Conservation (phyloP, 148 eudicot genomes). For the Silene uniflora region DNA sequence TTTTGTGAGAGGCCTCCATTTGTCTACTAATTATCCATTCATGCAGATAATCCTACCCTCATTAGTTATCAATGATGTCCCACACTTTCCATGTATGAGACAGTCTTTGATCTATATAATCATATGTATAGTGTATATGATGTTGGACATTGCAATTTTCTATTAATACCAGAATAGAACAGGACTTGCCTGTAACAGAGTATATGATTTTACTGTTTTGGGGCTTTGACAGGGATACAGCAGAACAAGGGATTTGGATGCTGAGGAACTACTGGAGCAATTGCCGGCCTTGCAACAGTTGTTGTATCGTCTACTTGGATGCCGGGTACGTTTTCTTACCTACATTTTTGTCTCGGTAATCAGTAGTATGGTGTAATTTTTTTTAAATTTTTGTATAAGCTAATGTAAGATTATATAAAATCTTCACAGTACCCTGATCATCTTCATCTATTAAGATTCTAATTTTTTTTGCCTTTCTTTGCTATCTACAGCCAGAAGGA, state of each 20-base stretch:
- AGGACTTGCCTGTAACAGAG: background rate
- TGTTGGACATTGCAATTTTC: background rate
- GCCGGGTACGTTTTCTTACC: slow-evolving; percentile 58
- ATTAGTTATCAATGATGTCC: background rate
- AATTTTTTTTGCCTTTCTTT: slow-evolving; percentile 13
- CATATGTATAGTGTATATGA: background rate
- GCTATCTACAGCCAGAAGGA: slow-evolving; percentile 80
- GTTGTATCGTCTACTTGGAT: slow-evolving; percentile 81
- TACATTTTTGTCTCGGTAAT: background rate
- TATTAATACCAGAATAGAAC: background rate
- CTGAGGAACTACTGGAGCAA: slow-evolving; percentile 83
- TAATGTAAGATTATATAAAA: background rate
- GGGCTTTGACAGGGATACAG: slow-evolving; percentile 62
- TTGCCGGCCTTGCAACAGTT: slow-evolving; percentile 92
- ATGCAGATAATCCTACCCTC: too few species aligned
- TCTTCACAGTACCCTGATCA: background rate
- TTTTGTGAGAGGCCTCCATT: too few species aligned
- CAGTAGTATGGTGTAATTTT: background rate
- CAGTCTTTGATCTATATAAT: background rate
- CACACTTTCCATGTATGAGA: background rate
- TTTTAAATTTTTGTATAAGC: background rate
- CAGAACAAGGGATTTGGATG: slow-evolving; percentile 79
- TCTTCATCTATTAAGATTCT: background rate
- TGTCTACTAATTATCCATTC: too few species aligned
- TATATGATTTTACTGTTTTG: slow-evolving; percentile 11